These are phyloP conservation scores for Pseudopithomyces maydicus DNA, from an alignment of 2,329 filamentous ascomycete species.

Conservation along the genomic window DNA sequence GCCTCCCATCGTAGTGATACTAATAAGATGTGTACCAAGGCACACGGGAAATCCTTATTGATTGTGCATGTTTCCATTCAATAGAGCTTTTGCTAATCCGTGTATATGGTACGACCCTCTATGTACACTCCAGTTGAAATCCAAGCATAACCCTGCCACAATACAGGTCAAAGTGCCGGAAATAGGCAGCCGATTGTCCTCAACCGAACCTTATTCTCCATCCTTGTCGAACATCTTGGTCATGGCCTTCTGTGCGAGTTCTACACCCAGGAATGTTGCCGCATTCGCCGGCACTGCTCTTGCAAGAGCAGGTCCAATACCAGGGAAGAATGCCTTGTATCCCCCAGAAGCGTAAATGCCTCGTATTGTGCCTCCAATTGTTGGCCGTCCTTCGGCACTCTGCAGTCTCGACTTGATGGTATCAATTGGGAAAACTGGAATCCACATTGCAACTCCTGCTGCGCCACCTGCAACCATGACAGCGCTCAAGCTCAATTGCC, in stretches of 20 bases:
- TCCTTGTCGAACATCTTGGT: conserved; percentile 68
- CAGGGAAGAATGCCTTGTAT: conserved; percentile 92
- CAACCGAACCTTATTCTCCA: conserved; percentile 26
- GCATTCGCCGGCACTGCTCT: conserved; percentile 96
- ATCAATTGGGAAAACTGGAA: conserved; percentile 96
- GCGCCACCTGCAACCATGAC: conserved; percentile 86
- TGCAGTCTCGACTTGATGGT: conserved; percentile 95
- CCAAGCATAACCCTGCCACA: too few relatives aligned
- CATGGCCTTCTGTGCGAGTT: conserved; percentile 83
- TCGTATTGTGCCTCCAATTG: conserved; percentile 77
- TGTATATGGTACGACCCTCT: too few relatives aligned
- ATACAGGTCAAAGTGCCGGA: too few relatives aligned
- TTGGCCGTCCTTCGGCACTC: conserved; percentile 84
- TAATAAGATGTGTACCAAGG: too few relatives aligned
- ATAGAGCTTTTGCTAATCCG: too few relatives aligned
- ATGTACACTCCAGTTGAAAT: too few relatives aligned
- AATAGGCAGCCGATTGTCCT: too few relatives aligned
- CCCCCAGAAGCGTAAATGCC: conserved; percentile 85
- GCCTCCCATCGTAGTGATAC: too few relatives aligned
- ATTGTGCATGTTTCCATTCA: too few relatives aligned
- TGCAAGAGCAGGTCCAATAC: conserved; percentile 88
- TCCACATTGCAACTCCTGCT: conserved; percentile 98
- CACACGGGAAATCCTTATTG: too few relatives aligned
- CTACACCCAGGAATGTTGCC: conserved; percentile 88
- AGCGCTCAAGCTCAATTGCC: conserved; percentile 79